Evolutionary conservation across 139 green algal genomes (phyloP).

Genomic region (Dunaliella sp.): DNA sequence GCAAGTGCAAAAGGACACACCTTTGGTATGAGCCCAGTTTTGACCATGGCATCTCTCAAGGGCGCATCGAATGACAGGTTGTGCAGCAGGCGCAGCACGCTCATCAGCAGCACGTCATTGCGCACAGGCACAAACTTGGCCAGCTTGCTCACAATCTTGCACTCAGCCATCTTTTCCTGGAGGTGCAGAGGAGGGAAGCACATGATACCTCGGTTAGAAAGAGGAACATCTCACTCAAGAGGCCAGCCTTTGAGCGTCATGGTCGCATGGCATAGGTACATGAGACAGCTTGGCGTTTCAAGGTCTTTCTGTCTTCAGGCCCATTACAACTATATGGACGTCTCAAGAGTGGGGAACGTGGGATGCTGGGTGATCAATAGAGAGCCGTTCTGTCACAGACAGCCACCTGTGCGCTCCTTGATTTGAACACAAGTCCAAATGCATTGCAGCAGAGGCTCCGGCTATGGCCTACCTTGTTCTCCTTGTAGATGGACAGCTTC

Average conservation of each 20-base stretch:
- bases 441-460: not conserved
- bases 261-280: no score
- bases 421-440: no score
- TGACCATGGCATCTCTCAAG: constrained; percentile 75
- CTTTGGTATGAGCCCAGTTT: constrained; percentile 67
- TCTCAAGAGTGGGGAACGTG: no score
- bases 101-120: constrained; percentile 67
- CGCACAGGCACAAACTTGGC: constrained; percentile 62
- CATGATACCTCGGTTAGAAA: no score
- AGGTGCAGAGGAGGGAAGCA: constrained; percentile 1
- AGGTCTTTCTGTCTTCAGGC: no score
- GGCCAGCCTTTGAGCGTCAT: no score
- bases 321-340: no score
- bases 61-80: constrained; percentile 83
- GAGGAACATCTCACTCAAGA: no score
- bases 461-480: constrained; percentile 24
- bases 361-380: no score
- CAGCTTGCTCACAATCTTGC: constrained; percentile 60
- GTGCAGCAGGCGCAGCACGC: constrained; percentile 77
- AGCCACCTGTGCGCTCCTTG: no score
- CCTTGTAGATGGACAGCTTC: constrained; percentile 71
- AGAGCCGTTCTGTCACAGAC: no score
- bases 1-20: constrained; percentile 32
- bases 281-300: no score
- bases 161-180: constrained; percentile 64